Conservation (phyloP, 2,329 filamentous ascomycete species). For the Monilinia vaccinii-corymbosi region DNA sequence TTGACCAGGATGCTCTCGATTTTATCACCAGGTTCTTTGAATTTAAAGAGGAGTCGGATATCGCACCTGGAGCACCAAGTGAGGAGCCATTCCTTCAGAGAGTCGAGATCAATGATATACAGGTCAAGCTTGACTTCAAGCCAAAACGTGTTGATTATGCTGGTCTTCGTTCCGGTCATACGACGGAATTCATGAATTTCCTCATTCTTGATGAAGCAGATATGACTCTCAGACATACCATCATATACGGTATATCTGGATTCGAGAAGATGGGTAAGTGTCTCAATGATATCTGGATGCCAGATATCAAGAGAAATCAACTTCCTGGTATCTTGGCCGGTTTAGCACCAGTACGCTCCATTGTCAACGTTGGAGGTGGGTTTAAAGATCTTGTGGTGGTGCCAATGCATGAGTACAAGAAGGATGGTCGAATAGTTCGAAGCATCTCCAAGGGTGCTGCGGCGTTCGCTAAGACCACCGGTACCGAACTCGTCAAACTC, state of each 20-base stretch:
- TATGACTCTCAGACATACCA: constrained; percentile 77
- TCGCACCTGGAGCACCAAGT: constrained; percentile 48
- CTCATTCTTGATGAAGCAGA: constrained; percentile 82
- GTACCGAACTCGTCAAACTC: constrained; percentile 86
- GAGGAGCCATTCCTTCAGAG: constrained; percentile 84
- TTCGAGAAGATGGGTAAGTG: constrained; percentile 86
- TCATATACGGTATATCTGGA: constrained; percentile 84
- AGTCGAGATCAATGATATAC: constrained; percentile 75
- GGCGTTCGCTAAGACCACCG: constrained; percentile 87
- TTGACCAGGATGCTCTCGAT: constrained; percentile 94
- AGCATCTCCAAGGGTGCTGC: constrained; percentile 85
- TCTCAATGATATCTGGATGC: constrained; percentile 94
- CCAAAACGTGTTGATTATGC: constrained; percentile 96
- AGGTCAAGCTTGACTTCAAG: constrained; percentile 89
- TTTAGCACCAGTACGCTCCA: constrained; percentile 76
- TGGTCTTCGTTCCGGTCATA: constrained; percentile 83
- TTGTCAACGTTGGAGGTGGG: constrained; percentile 85
- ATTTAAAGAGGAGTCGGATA: constrained; percentile 72
- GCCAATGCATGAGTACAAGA: constrained; percentile 84
- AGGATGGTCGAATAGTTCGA: constrained; percentile 85
- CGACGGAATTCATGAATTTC: constrained; percentile 98
- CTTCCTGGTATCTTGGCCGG: constrained; percentile 83
- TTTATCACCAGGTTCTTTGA: constrained; percentile 97
- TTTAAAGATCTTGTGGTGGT: constrained; percentile 81
- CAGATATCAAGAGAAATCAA: constrained; percentile 82